phyloP scores from a whole-genome alignment of 495 filamentous ascomycete species.

The Talaromyces ruber region DNA sequence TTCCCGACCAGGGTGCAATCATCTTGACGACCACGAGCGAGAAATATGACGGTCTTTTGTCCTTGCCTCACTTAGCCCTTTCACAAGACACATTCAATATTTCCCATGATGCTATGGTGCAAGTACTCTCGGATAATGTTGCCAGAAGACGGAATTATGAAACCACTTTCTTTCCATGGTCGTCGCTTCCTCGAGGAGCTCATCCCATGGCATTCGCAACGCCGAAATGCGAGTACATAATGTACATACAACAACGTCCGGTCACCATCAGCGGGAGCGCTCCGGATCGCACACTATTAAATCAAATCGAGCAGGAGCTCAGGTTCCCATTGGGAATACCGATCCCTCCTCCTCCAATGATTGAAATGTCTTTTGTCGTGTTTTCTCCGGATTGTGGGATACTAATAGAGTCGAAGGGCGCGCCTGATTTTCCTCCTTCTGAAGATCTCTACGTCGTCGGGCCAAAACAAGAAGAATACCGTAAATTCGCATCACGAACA shows the following conservation, averaged over 20 bases:
- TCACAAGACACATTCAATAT: conserved; percentile 56
- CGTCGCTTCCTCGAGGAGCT: conserved; percentile 48
- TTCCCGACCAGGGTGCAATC: conserved; percentile 63
- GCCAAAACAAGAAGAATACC: conserved; percentile 68
- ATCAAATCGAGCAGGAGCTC: conserved; percentile 74
- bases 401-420: conserved; percentile 80
- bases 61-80: conserved; percentile 73
- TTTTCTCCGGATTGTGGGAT: conserved; percentile 94
- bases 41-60: conserved; percentile 85
- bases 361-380: conserved; percentile 75
- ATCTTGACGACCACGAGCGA: conserved; percentile 82
- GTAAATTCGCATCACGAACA: conserved; percentile 55
- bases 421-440: conserved; percentile 56
- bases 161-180: conserved; percentile 51
- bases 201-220: conserved; percentile 48
- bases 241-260: conserved; percentile 79
- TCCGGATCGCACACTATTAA: conserved; percentile 36
- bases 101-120: conserved; percentile 58
- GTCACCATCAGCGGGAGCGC: conserved; percentile 26
- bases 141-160: conserved; percentile 44
- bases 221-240: conserved; percentile 80
- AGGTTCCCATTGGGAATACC: conserved; percentile 79
- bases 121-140: conserved; percentile 60
- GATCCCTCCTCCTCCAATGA: conserved; percentile 52
- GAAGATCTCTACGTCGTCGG: conserved; percentile 65